Percentiles rank a stretch among this genome's conserved stretches.
These are phyloP conservation scores for Seiridium cupressi DNA, from an alignment of 2,329 filamentous ascomycete species.

Conservation along the genomic window DNA sequence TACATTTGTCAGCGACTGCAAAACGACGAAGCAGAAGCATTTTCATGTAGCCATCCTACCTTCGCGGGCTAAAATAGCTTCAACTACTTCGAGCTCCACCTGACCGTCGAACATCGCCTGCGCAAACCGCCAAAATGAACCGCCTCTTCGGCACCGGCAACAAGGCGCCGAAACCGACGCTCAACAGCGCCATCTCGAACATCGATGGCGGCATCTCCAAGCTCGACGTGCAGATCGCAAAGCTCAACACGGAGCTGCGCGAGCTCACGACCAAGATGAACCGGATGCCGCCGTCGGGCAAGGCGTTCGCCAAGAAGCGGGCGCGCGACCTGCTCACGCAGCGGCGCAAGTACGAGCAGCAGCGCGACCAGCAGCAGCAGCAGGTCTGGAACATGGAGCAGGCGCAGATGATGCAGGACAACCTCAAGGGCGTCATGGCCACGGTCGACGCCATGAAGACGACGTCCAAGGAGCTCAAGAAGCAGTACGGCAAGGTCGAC, in stretches of 20 bases:
- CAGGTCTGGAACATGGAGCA: slow-evolving; percentile 99
- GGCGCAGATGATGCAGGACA: slow-evolving; percentile 97
- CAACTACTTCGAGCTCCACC: background rate
- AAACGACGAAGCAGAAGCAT: background rate
- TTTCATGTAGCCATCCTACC: background rate
- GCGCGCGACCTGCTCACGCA: slow-evolving; percentile 53
- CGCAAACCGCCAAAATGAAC: slow-evolving; percentile 66
- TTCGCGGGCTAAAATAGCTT: background rate
- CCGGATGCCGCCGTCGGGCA: slow-evolving; percentile 63
- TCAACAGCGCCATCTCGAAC: slow-evolving; percentile 70
- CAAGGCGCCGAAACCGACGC: slow-evolving; percentile 82
- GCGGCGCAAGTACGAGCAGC: slow-evolving; percentile 89
- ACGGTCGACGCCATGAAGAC: slow-evolving; percentile 97
- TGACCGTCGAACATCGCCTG: background rate
- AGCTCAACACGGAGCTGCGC: slow-evolving; percentile 84
- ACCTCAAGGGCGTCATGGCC: slow-evolving; percentile 97
- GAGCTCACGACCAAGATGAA: slow-evolving; percentile 84
- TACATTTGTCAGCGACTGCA: background rate
- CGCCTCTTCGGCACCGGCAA: slow-evolving; percentile 89
- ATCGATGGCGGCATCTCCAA: slow-evolving; percentile 63
- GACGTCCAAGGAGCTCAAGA: slow-evolving; percentile 86
- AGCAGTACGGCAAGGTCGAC: slow-evolving; percentile 96
- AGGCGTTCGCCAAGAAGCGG: slow-evolving; percentile 64
- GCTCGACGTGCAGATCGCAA: slow-evolving; percentile 93
- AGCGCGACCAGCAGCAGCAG: slow-evolving; percentile 88